Conservation (phyloP, 2,329 filamentous ascomycete species). For the Furcasterigmium furcatum region DNA sequence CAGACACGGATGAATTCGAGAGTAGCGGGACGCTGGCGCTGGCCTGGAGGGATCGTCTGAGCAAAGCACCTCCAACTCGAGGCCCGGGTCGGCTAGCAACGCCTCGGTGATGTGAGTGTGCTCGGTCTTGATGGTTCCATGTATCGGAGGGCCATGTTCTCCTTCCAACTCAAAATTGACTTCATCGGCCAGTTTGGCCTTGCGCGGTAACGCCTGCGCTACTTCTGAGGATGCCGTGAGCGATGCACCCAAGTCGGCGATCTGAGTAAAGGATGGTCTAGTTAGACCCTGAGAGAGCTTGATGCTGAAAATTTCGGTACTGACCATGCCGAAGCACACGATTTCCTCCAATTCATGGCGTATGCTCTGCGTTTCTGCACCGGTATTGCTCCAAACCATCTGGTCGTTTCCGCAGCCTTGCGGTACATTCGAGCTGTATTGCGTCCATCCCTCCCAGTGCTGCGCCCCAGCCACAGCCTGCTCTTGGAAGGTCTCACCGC, state of each 20-base stretch:
- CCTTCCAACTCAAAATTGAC: not conserved
- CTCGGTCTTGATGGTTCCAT: not conserved
- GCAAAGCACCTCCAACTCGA: not conserved
- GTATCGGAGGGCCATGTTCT: not conserved
- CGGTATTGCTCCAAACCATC: too few relatives aligned
- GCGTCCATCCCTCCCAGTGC: not conserved
- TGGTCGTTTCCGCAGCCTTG: not conserved
- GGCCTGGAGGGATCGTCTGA: not conserved
- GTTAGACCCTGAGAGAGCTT: not conserved
- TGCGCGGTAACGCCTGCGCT: not conserved
- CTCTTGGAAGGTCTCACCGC: too few relatives aligned
- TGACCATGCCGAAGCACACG: constrained; percentile 2
- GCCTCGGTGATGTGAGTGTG: not conserved
- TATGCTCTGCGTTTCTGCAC: not conserved
- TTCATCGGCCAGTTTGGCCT: not conserved
- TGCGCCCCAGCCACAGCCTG: too few relatives aligned
- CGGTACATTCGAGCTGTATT: not conserved
- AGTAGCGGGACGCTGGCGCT: not conserved
- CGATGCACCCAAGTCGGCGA: not conserved
- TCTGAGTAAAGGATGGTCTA: not conserved
- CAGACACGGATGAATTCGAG: not conserved
- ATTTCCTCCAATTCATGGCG: not conserved
- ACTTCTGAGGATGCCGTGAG: not conserved
- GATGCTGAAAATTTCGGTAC: not conserved
- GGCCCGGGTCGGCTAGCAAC: not conserved